Evolutionary conservation across 805 yeast species (phyloP), one percentile per base, ranked within the genome.

Genomic region (Clavispora santaluciae): DNA sequence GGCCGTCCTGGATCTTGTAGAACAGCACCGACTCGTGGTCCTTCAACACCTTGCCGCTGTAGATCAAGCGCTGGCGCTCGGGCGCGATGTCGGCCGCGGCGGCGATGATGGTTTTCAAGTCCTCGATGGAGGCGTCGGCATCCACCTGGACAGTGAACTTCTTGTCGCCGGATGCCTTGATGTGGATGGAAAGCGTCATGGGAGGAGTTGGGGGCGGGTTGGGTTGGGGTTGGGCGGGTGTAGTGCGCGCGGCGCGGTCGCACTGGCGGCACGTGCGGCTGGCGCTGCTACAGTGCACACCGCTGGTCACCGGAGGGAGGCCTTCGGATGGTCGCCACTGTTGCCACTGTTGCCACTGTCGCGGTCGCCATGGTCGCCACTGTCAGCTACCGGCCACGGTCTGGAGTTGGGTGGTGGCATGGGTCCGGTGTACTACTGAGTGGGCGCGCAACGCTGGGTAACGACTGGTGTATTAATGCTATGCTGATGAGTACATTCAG

Each of bases 31-130:
- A 75, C 51, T 90, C 93, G 26, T 69, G 71, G 56, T 91, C 96
- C 62, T 90, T 90, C 57, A 91, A 75, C 24, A 93, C 95, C 51
- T 91, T 83, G 30, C 99, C 99, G 2, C 96, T 86, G 67, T 86
- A 91, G 56, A 91, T 90, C 58, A 91, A 73, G 44, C 98, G 75
- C 65, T 90, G 98, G 45, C 83, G 77, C n/a, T 74, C 83, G 1
- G 78, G 79, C 5, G 95, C 83, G 33, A 89, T 71, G 17, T 78
- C 82, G 5, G 89, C 64, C 44, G 71, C 75, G 16, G 70, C 67
- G 20, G 81, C 81, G 38, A 91, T 71, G 49, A 69, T 69, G 26
- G 72, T 73, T 63, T 91, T 91, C 50, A 91, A 72, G 45, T 82
- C 85, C 17, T 70, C 66, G 24, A 91, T 79, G 2, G 90, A 79